Evolutionary conservation across 495 filamentous ascomycete genomes (phyloP).

Genomic region (Aspergillus avenaceus): DNA sequence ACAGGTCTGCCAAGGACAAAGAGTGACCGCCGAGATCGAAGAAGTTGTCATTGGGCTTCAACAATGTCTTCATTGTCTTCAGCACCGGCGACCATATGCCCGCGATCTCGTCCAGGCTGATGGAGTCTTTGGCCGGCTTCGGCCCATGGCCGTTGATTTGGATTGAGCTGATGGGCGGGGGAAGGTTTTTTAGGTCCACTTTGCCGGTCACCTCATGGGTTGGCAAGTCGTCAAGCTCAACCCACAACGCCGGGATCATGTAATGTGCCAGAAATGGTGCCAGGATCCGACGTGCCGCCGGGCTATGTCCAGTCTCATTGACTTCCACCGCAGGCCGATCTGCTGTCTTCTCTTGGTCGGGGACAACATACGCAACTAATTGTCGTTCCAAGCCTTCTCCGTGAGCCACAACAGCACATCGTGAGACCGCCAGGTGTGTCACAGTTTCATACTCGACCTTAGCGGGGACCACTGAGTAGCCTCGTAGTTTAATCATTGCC

Average conservation of each 20-base stretch:
- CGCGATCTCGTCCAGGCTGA: constrained; percentile 51
- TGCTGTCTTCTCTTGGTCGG: constrained; percentile 46
- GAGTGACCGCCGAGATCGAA: constrained; percentile 71
- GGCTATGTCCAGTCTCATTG: constrained; percentile 57
- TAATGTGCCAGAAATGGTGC: constrained; percentile 60
- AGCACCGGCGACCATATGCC: constrained; percentile 58
- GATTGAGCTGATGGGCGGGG: constrained; percentile 42
- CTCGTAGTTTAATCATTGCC: constrained; percentile 75
- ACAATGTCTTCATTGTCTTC: constrained; percentile 44
- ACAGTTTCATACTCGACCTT: constrained; percentile 71
- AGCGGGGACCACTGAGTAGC: constrained; percentile 71
- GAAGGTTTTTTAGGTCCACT: constrained; percentile 58
- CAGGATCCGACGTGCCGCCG: constrained; percentile 50
- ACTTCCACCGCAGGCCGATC: constrained; percentile 52
- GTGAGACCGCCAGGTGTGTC: constrained; percentile 54
- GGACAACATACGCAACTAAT: constrained; percentile 64
- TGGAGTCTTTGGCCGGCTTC: constrained; percentile 43
- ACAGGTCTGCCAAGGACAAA: constrained; percentile 61
- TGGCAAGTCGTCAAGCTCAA: constrained; percentile 55
- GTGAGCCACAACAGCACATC: constrained; percentile 55
- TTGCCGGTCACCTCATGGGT: constrained; percentile 67
- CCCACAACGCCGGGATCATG: constrained; percentile 67
- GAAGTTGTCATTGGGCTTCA: constrained; percentile 62
- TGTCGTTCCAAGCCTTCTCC: constrained; percentile 64
- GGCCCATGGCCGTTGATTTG: constrained; percentile 34